Base-by-base conservation (phyloP, 1,284 basidiomycete genomes). In the Cerrena zonata region DNA sequence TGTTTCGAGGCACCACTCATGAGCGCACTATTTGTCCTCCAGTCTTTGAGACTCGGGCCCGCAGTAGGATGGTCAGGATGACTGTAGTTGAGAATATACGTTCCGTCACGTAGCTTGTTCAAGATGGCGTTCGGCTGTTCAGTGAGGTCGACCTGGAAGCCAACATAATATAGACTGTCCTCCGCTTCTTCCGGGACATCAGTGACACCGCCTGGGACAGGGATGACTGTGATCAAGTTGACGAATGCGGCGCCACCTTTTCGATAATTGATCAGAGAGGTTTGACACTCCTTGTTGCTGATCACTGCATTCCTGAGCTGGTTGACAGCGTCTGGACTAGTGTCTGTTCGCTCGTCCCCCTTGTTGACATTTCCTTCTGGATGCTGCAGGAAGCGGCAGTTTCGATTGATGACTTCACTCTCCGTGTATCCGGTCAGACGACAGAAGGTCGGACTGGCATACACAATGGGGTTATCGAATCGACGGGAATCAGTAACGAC, bases 141-240 rank as follows among this genome's bases (percentile, higher is more conserved):
- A 24, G 86, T 85, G 44, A 97, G 74, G 66, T 96, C 91, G 47
- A 93, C 86, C 67, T 92, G 89, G 75, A 98, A 97, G 2, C 94
- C 94, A 53, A 98, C 86, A 60, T 91, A 86, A 65, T 89, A 96
- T 19, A 84, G 83, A 41, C 91, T 77, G 34, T 86, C 77, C 49
- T 77, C 73, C 36, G 72, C 72, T 58, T 79, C 78, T 19, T 75
- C 69, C 0, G 67, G 66, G 3, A 56, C 56, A 45, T 75, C 75
- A 48, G 73, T 67, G 23, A 82, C 77, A 27, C 87, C 88, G 19
- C 83, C 84, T 1, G 73, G 67, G 55, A 94, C 79, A 25, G 89
- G 93, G 36, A 95, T 87, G 61, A 94, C 80, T 7, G 88, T 88
- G 53, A 94, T 81, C 45, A 91, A 79, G 63, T 94, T 94, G 68